Conservation (phyloP, 164 flowering plant species). For the Umbilicus rupestris region DNA sequence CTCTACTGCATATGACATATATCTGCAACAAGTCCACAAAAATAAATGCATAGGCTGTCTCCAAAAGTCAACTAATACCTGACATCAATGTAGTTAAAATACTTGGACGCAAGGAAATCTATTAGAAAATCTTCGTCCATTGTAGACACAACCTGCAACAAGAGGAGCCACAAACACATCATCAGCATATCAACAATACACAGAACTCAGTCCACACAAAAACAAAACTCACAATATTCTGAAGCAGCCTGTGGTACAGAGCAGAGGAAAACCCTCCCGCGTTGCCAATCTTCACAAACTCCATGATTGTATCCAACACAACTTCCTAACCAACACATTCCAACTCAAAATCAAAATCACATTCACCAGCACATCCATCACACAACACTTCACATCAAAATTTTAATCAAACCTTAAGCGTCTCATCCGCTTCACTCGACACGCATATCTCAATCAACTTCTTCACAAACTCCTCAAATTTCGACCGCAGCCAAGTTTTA, state of each 20-base stretch:
- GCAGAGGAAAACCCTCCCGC: slow-evolving; percentile 54
- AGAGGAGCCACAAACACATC: background rate
- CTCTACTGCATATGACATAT: background rate
- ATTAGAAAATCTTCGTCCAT: slow-evolving; percentile 27
- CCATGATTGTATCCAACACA: slow-evolving; percentile 77
- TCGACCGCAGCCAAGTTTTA: slow-evolving; percentile 60
- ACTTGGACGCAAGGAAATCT: slow-evolving; percentile 51
- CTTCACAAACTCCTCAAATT: slow-evolving; percentile 58
- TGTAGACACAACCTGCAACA: slow-evolving; percentile 53
- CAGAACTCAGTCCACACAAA: background rate
- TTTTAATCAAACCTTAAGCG: slow-evolving; percentile 34
- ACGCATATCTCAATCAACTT: slow-evolving; percentile 31
- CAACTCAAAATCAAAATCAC: background rate
- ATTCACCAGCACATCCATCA: background rate
- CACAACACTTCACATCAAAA: background rate
- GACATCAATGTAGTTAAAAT: slow-evolving; percentile 61
- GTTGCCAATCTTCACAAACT: slow-evolving; percentile 68
- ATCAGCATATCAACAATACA: background rate
- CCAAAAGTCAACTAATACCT: slow-evolving; percentile 35
- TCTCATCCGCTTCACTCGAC: slow-evolving; percentile 36
- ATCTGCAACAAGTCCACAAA: background rate
- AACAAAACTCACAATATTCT: slow-evolving; percentile 43
- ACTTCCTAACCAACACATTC: slow-evolving; percentile 35
- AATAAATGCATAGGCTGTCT: background rate
- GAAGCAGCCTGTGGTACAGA: slow-evolving; percentile 54